Base-by-base conservation (phyloP, 768 basidiomycete species). In the Pleurotus djamor region DNA sequence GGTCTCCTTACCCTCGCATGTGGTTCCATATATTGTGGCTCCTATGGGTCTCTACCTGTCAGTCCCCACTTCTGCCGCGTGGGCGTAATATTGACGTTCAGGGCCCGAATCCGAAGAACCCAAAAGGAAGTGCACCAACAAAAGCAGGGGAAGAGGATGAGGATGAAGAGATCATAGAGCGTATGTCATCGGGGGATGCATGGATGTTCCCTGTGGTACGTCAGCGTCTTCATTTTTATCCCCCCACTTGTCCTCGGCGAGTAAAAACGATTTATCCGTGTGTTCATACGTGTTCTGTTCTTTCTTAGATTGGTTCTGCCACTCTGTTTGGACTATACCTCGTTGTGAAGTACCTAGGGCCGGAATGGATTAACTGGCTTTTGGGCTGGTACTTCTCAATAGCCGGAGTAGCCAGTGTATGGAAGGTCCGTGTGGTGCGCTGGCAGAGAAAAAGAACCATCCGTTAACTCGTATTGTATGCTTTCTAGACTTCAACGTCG, bases 361-460 rank as follows among this genome's bases (percentile, higher is more conserved):
- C 82, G 64, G 85, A 86, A 59, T 92, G 91, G 88, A 84, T 96
- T 59, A 96, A 96, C 72, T 83, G 82, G 80, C 64, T 94, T 4
- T 75, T 96, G 21, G 87, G 82, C 4, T 86, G 83, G 84, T 93
- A 91, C 65, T 91, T 91, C 63, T 80, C 87, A 21, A 35, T 90
- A 32, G 79, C 80, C 4, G 87, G 87, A 0, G 78, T 86, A 7
- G 85, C 82, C 28, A 85, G 84, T 62, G 83, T 90, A 28, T 88
- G 88, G 83, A 85, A 83, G 77, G 91, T 87, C 65, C 61, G 77
- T 73, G 38, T 13, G 5, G 21, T 48, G 44, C 57, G 61, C 52
- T 63, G 10, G 16, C 49, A 50, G 8, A 17, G 4, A 9, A 28
- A 12, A 10, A 12, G n/a, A 52, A 58, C 38, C 61, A 7, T 55